Base-by-base conservation (phyloP, 73 alveolate genomes). In the Paramecium pentaurelia region DNA sequence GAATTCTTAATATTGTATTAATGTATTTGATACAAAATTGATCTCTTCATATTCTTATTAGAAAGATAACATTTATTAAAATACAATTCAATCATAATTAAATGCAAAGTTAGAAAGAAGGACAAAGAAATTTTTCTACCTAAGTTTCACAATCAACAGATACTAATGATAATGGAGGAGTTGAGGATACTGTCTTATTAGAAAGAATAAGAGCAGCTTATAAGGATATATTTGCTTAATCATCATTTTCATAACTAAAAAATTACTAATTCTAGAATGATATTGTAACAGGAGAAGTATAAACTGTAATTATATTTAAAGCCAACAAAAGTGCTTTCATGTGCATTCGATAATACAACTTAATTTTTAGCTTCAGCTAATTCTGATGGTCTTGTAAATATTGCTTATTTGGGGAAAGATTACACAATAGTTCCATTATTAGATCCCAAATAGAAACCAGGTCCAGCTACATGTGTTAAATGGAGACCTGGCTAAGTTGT, bases 401-500 rank as follows among this genome's bases (percentile, higher is more conserved):
- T 80, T 27, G 58, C 58, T 45, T 80, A 45, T 28, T 47, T 28
- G 34, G 44, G 38, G 8, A 80, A 80, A 49, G 91, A 80, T 80
- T 80, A 32, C 32, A 45, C 45, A 20, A 44, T 42, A 14, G 91
- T 49, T 22, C 44, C 58, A 9, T 73, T 89, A 45, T 14, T 47
- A 71, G 94, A 89, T 37, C 71, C 88, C 16, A 89, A 60, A 45
- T 77, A 40, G 59, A 71, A 68, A 37, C 92, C 94, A 16, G 44
- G 60, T 16, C 94, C 94, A 22, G 94, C 85, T 0, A 89, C 94
- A 20, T 89, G 91, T 49, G 90, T 89, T 42, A 68, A 83, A 71
- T 89, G 94, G 94, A 71, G 94, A 47, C 94, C 94, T 45, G 45
- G 58, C 30, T 71, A 89, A 71, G 60, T 40, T 12, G 60, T 85